Evolutionary conservation across 176 grass and related monocot genomes (phyloP).

Genomic region (Oryza coarctata): DNA sequence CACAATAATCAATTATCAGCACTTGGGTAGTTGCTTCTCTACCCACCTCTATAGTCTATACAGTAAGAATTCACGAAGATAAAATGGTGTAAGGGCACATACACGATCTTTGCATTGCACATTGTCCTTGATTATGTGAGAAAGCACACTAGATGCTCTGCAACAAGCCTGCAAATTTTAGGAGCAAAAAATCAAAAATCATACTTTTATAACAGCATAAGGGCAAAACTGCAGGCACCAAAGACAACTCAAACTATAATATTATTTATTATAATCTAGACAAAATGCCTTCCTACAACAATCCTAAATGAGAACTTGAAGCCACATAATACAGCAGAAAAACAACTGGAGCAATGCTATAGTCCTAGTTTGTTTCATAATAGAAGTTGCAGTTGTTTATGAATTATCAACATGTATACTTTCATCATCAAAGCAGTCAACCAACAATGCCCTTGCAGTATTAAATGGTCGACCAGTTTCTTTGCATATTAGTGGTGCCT

Average conservation of each 20-base stretch:
- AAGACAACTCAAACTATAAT: constrained; percentile 1
- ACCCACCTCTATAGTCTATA: not conserved
- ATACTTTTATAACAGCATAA: constrained; percentile 11
- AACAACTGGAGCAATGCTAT: constrained; percentile 18
- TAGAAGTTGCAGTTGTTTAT: not conserved
- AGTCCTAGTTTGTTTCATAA: not conserved
- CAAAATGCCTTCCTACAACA: constrained; percentile 22
- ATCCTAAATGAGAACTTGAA: not conserved
- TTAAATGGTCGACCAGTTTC: not conserved
- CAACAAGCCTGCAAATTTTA: constrained; percentile 79
- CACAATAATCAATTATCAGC: constrained; percentile 9
- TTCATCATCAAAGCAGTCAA: not conserved
- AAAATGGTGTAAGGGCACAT: constrained; percentile 41
- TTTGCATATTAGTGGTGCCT: constrained; percentile 4
- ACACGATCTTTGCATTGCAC: constrained; percentile 90
- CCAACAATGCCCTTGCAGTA: not conserved
- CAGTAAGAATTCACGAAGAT: constrained; percentile 31
- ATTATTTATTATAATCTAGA: constrained; percentile 1
- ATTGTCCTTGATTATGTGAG: constrained; percentile 94
- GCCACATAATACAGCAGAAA: constrained; percentile 16
- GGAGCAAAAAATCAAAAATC: not conserved
- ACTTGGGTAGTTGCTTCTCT: constrained; percentile 11
- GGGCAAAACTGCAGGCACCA: not conserved
- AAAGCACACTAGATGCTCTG: constrained; percentile 85
- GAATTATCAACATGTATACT: not conserved